These are phyloP conservation scores for Thielaviopsis musarum DNA, from an alignment of 2,329 filamentous ascomycete species.

Conservation along the genomic window DNA sequence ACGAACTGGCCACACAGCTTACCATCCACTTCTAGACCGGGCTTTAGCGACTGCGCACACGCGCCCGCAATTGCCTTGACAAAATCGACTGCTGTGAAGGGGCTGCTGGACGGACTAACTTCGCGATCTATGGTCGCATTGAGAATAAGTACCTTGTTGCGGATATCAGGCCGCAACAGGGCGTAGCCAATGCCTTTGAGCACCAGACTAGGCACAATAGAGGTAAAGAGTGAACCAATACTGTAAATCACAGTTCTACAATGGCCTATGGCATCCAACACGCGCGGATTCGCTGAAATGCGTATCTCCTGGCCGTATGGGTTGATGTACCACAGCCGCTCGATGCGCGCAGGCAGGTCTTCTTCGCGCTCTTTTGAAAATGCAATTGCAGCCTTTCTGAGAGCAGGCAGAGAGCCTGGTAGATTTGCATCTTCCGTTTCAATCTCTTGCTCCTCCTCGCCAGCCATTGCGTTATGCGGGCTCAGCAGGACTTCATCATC, in stretches of 20 bases:
- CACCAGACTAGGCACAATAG: conserved; percentile 67
- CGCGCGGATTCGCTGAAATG: conserved; percentile 66
- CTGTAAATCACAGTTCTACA: conserved; percentile 67
- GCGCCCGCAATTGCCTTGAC: conserved; percentile 63
- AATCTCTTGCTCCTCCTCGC: conserved; percentile 42
- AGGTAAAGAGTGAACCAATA: conserved; percentile 88
- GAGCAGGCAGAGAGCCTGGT: conserved; percentile 61
- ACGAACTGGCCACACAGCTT: conserved; percentile 50
- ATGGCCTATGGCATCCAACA: conserved; percentile 47
- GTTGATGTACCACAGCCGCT: conserved; percentile 91
- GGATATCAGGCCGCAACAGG: conserved; percentile 24
- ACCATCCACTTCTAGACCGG: conserved; percentile 21
- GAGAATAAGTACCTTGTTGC: conserved; percentile 65
- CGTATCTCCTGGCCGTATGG: conserved; percentile 94
- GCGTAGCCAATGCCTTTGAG: conserved; percentile 55
- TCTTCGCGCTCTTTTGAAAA: conserved; percentile 65
- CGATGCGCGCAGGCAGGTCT: conserved; percentile 61
- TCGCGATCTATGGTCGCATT: conserved; percentile 78
- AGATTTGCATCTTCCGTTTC: conserved; percentile 64
- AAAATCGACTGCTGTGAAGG: conserved; percentile 66
- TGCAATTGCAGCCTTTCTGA: conserved; percentile 64
- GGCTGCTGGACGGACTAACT: conserved; percentile 50
- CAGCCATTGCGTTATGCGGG: conserved; percentile 28
- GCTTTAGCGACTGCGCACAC: conserved; percentile 47
- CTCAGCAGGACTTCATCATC: conserved; percentile 3